Evolutionary conservation across 2,329 filamentous ascomycete species (phyloP), one percentile per base, ranked within the genome.

Genomic region (Alternaria brassicicola): DNA sequence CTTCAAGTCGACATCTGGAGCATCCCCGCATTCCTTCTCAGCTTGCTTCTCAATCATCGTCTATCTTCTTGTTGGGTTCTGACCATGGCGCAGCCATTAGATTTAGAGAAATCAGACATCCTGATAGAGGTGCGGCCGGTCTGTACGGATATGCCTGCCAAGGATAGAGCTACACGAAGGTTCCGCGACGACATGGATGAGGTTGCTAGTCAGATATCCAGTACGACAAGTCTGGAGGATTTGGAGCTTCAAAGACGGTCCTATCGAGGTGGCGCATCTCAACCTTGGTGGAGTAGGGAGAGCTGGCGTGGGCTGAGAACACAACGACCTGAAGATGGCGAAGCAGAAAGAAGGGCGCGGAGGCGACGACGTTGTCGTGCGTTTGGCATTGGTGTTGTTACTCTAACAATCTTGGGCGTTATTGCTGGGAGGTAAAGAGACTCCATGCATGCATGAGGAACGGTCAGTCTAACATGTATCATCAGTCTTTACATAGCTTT

Each of bases 401-500:
- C 63, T 6, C 13, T 69, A 38, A 48, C 47, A 15, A 46, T 63
- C 17, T 53, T 72, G 43, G 65, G 68, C 17, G 36, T 60, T n/a
- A 57, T 67, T 23, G 67, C 62, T 23, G 64, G 46, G 17, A 58
- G 70, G 67, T 68, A 56, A 60, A 65, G 9, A 15, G 9, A 28
- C 33, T 49, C 1, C 5, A 3, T 9, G 13, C 15, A 36, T 4
- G n/a, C 8, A 10, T 4, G 17, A 36, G 23, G 15, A 13, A 8
- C 7, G 19, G 23, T 13, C 19, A 5, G 7, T 21, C 58, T 70
- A 33, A 71, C 52, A 17, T 26, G 19, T 3, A 13, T 2, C 19
- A 73, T 2, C 19, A 73, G 72, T 28, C 64, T 66, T 42, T 74
- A 73, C 46, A 49, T 69, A 15, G 63, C 65, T 8, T 57, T 74